phyloP scores from a whole-genome alignment of 2,329 filamentous ascomycete genomes.

The Trichoderma sp. region DNA sequence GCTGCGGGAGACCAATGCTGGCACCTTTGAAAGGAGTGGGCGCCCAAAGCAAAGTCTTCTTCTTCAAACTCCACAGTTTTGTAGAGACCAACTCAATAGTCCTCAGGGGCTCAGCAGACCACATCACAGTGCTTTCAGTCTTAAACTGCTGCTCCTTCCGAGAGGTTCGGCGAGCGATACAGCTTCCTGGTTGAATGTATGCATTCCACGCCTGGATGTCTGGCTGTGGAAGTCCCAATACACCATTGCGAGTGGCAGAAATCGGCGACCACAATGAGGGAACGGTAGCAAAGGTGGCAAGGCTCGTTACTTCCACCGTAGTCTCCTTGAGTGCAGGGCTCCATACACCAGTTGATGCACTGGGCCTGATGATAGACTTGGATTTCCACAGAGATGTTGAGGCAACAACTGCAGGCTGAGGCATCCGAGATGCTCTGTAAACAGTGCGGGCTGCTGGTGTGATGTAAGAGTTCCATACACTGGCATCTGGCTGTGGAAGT shows the following conservation, averaged over 20 bases:
- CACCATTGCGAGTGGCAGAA: not conserved
- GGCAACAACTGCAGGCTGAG: not conserved
- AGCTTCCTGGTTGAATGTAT: not conserved
- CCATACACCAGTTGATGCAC: not conserved
- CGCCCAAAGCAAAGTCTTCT: constrained; percentile 1
- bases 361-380: not conserved
- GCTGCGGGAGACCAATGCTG: constrained; percentile 3
- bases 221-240: not conserved
- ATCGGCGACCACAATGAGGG: not conserved
- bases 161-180: not conserved
- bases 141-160: not conserved
- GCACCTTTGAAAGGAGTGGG: not conserved
- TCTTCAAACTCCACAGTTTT: constrained; percentile 7
- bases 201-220: constrained; percentile 1
- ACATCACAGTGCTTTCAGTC: not conserved
- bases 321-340: not conserved
- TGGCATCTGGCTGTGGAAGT: not conserved
- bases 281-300: not conserved
- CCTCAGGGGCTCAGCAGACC: not conserved
- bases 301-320: not conserved
- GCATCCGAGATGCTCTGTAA: not conserved
- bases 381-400: not conserved
- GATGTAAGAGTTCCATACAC: constrained; percentile 7
- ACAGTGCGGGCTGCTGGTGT: not conserved
- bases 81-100: not conserved